Evolutionary conservation across 108 stramenopile genomes (phyloP).

Genomic region (Epithemia pelagica): DNA sequence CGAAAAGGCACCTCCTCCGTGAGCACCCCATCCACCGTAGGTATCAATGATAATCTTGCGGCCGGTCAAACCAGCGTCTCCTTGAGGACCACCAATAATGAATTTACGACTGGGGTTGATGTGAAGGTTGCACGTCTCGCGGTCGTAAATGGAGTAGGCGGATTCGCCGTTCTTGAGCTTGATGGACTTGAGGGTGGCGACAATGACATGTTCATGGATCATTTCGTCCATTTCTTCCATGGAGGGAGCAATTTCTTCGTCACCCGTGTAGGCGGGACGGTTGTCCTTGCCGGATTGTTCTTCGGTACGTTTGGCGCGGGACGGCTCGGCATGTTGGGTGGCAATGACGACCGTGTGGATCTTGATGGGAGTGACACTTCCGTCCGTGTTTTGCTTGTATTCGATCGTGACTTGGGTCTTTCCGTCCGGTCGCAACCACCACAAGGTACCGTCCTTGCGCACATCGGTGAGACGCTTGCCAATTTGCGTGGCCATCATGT

Average conservation of each 20-base stretch:
- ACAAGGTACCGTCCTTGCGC: conserved; percentile 89
- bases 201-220: conserved; percentile 76
- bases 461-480: conserved; percentile 89
- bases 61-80: conserved; percentile 96
- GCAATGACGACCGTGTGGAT: conserved; percentile 96
- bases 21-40: conserved; percentile 97
- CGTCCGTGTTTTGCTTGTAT: conserved; percentile 70
- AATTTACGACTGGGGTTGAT: conserved; percentile 90
- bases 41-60: conserved; percentile 96
- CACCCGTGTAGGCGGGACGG: conserved; percentile 81
- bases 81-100: conserved; percentile 97
- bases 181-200: conserved; percentile 68
- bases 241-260: conserved; percentile 54
- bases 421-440: conserved; percentile 96
- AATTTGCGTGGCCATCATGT: conserved; percentile 88
- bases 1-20: conserved; percentile 94
- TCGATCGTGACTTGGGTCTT: conserved; percentile 93
- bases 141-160: conserved; percentile 66
- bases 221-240: conserved; percentile 80
- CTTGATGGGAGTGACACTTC: conserved; percentile 83
- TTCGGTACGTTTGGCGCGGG: conserved; percentile 48
- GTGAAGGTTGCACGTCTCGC: conserved; percentile 88
- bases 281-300: conserved; percentile 86
- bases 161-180: conserved; percentile 65
- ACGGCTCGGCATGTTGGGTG: conserved; percentile 91